These are phyloP conservation scores for Phytophthora syringae DNA, from an alignment of 352 stramenopile species.

Conservation along the genomic window DNA sequence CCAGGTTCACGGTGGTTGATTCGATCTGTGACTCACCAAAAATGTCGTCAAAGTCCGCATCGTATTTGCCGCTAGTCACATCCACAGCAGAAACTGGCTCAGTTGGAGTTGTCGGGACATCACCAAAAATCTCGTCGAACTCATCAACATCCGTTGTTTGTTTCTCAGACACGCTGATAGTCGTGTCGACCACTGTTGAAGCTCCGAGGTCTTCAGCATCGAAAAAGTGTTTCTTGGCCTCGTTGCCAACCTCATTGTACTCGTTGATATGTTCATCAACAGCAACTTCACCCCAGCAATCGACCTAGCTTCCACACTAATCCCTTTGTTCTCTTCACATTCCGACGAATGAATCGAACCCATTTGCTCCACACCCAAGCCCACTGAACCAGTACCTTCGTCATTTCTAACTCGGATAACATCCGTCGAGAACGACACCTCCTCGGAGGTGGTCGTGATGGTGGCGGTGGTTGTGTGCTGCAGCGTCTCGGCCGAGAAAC, in stretches of 20 bases:
- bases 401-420: no score
- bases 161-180: neutral
- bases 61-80: slow-evolving; percentile 4
- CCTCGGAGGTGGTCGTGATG: neutral
- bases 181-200: neutral
- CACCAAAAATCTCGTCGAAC: slow-evolving; percentile 34
- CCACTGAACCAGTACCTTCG: neutral
- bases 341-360: no score
- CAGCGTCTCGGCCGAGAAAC: neutral
- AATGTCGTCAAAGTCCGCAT: slow-evolving; percentile 35
- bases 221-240: neutral
- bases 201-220: neutral
- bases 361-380: neutral
- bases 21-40: slow-evolving; percentile 15
- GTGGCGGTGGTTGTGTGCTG: neutral
- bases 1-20: neutral
- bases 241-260: neutral
- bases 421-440: neutral
- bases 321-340: no score
- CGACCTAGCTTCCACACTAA: no score
- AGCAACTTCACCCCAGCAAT: neutral
- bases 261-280: neutral
- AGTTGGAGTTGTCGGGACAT: neutral
- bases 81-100: neutral
- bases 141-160: neutral